Base-by-base conservation (phyloP, 306 rosid species). In the cucumber (Cucumis sativus) region DNA sequence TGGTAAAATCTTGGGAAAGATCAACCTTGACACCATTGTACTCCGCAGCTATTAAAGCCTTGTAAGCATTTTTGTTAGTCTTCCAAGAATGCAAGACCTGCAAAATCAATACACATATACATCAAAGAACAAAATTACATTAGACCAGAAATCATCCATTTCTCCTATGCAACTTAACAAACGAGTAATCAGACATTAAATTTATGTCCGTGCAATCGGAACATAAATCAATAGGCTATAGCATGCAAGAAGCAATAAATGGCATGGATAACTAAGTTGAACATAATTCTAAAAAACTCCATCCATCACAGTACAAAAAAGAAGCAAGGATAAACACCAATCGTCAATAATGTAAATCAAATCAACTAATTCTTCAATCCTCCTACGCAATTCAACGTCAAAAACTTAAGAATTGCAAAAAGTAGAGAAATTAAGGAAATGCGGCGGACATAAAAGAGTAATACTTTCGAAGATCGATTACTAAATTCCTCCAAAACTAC, bases 41-140 rank as follows among this genome's bases (percentile, higher is more conserved):
- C 77, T 89, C 92, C 0, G 93, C 96, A n/a, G 83, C 89, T 47
- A 91, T 91, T 3, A 87, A 87, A 6, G 85, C 25, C 88, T 93
- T 93, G 69, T 2, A 85, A 21, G 57, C 84, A 88, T 91, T 91
- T 78, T 87, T 89, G 86, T 80, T 91, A 17, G 17, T 4, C 2
- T 76, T 82, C 77, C 71, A 49, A 7, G 93, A 86, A 73, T 91
- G 82, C 82, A 93, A 78, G 59, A 87, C 86, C 98, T 93, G 81
- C 55, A 83, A 63, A 56, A 67, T 66, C 20, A 33, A 60, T 21
- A 71, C 28, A 23, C 5, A 20, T 23, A 75, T 30, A 30, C 41
- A 62, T 33, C 18, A 40, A 40, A 39, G 35, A 30, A 17, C 41
- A 47, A 60, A 78, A 14, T 30, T 11, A 67, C 41, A 40, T 67